phyloP scores from a whole-genome alignment of 768 basidiomycete species.

The Termitomyces sp. region DNA sequence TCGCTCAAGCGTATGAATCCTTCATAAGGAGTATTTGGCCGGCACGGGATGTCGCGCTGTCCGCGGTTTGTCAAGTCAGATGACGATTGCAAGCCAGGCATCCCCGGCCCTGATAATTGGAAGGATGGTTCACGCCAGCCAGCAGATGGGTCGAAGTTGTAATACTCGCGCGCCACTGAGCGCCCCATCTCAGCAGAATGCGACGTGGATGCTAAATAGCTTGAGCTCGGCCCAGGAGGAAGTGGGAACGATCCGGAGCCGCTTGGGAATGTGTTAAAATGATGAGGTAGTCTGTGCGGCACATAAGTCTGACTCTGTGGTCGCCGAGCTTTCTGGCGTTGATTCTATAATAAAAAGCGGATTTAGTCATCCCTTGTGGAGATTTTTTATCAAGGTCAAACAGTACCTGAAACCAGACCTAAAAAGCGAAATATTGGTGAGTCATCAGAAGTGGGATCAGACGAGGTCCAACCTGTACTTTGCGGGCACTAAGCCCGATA shows the following conservation, averaged over 20 bases:
- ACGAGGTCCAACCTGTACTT: conserved; percentile 69
- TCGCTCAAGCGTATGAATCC: neutral
- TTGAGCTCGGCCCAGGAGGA: conserved; percentile 7
- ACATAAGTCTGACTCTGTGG: conserved; percentile 59
- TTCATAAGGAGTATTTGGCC: conserved; percentile 7
- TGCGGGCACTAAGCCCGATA: conserved; percentile 85
- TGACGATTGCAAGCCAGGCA: conserved; percentile 34
- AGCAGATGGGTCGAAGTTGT: conserved; percentile 22
- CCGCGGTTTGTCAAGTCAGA: conserved; percentile 2
- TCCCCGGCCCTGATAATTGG: conserved; percentile 50
- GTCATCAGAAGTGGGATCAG: conserved; percentile 5
- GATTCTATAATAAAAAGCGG: conserved; percentile 50
- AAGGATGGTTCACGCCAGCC: conserved; percentile 30
- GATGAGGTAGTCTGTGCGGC: conserved; percentile 49
- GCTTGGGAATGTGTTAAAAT: conserved; percentile 59
- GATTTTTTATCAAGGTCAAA: conserved; percentile 7
- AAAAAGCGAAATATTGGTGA: conserved; percentile 13
- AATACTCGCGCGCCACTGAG: conserved; percentile 15
- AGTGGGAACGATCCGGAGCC: conserved; percentile 22
- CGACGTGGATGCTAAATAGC: conserved; percentile 3
- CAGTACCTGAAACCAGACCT: conserved; percentile 89
- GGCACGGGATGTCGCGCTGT: conserved; percentile 1
- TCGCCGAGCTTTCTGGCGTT: conserved; percentile 81
- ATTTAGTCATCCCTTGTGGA: conserved; percentile 14
- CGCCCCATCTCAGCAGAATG: neutral